These are phyloP conservation scores for Clavispora vitiphila DNA, from an alignment of 805 yeast species.

Conservation along the genomic window DNA sequence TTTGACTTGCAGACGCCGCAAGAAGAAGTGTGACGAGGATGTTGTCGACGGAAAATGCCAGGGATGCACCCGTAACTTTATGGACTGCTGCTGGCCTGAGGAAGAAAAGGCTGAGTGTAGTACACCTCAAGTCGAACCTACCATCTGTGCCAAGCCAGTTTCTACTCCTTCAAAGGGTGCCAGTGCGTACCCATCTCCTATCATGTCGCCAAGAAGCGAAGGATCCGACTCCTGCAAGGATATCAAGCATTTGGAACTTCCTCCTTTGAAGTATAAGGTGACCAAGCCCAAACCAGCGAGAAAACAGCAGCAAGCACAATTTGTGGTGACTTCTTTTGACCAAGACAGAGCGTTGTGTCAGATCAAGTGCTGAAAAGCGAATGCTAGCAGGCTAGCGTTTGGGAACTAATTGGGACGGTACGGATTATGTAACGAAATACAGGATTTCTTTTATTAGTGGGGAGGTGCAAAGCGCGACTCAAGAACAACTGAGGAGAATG, in stretches of 20 bases:
- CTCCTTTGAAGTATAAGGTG: conserved; percentile 5
- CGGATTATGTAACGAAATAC: neutral
- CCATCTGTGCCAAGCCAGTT: conserved; percentile 3
- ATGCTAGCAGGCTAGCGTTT: neutral
- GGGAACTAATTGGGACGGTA: neutral
- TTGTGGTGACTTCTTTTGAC: conserved; percentile 33
- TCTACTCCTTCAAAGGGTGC: conserved; percentile 10
- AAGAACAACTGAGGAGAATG: too few species aligned
- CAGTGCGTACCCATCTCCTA: conserved; percentile 30
- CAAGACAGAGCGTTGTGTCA: conserved; percentile 22
- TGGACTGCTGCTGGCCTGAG: conserved; percentile 41
- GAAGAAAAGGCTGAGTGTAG: neutral
- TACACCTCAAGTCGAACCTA: neutral
- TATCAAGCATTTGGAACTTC: conserved; percentile 6
- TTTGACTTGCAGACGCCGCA: conserved; percentile 57
- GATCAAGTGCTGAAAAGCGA: conserved; percentile 2
- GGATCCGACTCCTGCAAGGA: conserved; percentile 13
- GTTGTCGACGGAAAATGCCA: conserved; percentile 39
- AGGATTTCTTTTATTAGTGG: neutral
- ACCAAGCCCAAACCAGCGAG: conserved; percentile 7
- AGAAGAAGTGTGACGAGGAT: conserved; percentile 57
- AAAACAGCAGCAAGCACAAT: conserved; percentile 13
- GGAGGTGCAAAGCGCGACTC: too few species aligned
- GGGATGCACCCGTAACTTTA: conserved; percentile 40
- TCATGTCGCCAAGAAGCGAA: conserved; percentile 22